Conservation (phyloP, 257 asterid genomes). For the Ajuga chamaepitys region DNA sequence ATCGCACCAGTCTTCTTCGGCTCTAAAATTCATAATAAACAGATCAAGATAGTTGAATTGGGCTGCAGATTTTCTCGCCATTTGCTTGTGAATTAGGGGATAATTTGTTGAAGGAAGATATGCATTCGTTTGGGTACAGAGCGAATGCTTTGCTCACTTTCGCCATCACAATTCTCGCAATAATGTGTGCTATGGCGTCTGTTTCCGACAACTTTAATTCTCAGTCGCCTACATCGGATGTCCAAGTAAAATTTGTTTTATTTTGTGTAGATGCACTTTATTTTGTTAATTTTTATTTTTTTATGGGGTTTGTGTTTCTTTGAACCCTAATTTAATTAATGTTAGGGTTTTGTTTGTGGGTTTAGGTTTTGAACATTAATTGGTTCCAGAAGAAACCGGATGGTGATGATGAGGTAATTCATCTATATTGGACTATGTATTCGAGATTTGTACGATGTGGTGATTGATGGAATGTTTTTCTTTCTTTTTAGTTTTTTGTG, state of each 20-base stretch:
- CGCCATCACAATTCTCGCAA: slow-evolving; percentile 76
- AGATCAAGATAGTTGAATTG: neutral
- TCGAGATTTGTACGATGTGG: neutral
- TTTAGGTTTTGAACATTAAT: slow-evolving; percentile 70
- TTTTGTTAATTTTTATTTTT: neutral
- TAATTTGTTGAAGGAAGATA: slow-evolving; percentile 19
- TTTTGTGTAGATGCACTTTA: neutral
- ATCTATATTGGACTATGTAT: neutral
- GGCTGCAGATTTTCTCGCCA: slow-evolving; percentile 14
- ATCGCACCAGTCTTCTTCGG: slow-evolving; percentile 8
- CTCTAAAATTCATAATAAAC: neutral
- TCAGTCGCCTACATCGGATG: slow-evolving; percentile 64
- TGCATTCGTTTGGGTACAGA: slow-evolving; percentile 77
- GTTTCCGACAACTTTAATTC: slow-evolving; percentile 76
- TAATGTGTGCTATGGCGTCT: slow-evolving; percentile 84
- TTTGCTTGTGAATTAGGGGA: neutral
- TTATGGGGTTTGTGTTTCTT: neutral
- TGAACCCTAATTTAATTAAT: slow-evolving; percentile 7
- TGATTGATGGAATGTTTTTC: neutral
- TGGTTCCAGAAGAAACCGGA: slow-evolving; percentile 94
- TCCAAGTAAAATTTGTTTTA: slow-evolving; percentile 41
- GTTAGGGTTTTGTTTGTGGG: neutral
- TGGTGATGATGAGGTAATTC: slow-evolving; percentile 74
- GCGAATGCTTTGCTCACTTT: slow-evolving; percentile 77
- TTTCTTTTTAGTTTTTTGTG: neutral